Base-by-base conservation (phyloP, 2,329 filamentous ascomycete genomes). In the Colletotrichum musicola region DNA sequence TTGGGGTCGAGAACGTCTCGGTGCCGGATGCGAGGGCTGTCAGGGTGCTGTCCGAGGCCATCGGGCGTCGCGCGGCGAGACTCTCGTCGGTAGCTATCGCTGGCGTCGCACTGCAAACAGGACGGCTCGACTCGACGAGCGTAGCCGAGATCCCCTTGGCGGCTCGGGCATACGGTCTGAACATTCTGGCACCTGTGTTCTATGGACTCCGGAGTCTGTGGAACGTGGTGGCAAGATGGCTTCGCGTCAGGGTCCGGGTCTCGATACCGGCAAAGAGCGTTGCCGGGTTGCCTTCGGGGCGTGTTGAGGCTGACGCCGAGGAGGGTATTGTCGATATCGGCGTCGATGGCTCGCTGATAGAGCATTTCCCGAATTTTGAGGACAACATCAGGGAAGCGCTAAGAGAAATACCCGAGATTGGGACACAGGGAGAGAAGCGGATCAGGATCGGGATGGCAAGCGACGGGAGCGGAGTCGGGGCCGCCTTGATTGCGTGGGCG, bases 341-440 rank as follows among this genome's bases (percentile, higher is more conserved):
- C 69, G 90, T 93, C 4, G 91, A 93, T 74, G 91, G 91, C 47
- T 90, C 87, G 68, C 79, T 93, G 54, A 89, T 93, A 2, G 91
- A 93, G 75, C 92, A 91, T 77, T 93, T 92, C 74, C 91, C 91
- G 6, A 85, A 85, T 54, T 93, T 92, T 72, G 90, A 93, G 74
- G 84, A 84, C 25, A 85, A 90, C 72, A 84, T 93, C 47, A 83
- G 91, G 12, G 85, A 89, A 73, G 90, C 90, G 12, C 78, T 93
- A 62, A 81, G 87, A 22, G 88, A 90, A 71, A 84, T 93, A 40
- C 81, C 85, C 12, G 83, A 87, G 64, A 86, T 93, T 71, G 90
- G 90, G 1, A 75, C 76, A 6, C 77, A 80, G 27, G 89, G 90
- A 6, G 90, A 93, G 76, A 88, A 87, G 80, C 87, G 86, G 76